A percentile compares a stretch with the other conserved stretches of the same genome.
Conservation (phyloP, 192 early-diverging fungal genomes). For the Coemansia sp. region DNA sequence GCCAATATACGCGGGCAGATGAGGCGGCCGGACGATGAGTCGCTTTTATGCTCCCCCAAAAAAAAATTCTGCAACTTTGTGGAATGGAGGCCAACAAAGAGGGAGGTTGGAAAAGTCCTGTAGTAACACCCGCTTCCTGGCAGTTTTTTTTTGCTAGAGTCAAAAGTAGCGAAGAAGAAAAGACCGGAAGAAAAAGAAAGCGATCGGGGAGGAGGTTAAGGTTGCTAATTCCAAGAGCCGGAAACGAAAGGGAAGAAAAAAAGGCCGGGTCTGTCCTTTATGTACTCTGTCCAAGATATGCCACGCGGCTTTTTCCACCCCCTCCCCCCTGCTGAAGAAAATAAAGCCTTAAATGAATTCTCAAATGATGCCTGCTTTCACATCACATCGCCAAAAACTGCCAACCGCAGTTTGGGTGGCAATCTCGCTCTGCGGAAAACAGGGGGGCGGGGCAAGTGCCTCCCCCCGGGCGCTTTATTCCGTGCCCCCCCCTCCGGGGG, state of each 20-base stretch:
- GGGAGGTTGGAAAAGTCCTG: neutral
- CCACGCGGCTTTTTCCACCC: neutral
- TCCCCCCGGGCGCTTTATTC: neutral
- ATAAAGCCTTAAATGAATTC: constrained; percentile 27
- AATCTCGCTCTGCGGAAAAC: no score
- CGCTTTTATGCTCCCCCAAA: neutral
- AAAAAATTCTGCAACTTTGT: no score
- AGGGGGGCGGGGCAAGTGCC: neutral
- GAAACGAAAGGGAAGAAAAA: neutral
- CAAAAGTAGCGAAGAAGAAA: no score
- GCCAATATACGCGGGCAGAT: neutral
- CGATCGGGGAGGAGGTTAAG: neutral
- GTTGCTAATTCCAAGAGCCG: neutral
- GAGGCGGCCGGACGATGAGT: neutral
- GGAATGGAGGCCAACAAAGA: no score
- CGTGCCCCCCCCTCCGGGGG: neutral
- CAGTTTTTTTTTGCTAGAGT: no score
- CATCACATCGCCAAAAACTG: neutral
- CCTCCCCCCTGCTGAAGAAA: neutral
- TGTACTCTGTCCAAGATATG: neutral
- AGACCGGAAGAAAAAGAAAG: neutral
- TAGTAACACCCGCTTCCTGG: no score
- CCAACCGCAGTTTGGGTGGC: neutral
- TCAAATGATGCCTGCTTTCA: constrained; percentile 10
- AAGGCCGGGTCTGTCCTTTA: neutral